phyloP scores from a whole-genome alignment of 208 protist genomes.

The Lotmaria passim region DNA sequence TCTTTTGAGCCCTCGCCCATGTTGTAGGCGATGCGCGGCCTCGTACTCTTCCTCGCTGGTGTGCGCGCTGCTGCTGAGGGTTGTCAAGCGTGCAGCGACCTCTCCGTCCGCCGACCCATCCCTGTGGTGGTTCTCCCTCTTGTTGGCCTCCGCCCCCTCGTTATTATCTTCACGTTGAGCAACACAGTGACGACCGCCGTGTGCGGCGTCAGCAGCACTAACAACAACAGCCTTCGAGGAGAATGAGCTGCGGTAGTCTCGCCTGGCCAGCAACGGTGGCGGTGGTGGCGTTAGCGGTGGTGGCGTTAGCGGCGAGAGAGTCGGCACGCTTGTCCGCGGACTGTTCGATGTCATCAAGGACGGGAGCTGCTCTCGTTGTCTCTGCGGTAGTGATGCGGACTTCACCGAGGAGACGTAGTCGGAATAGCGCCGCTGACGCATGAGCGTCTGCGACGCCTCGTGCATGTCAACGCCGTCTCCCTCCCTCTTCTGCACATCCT shows the following conservation, averaged over 20 bases:
- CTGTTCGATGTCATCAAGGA: neutral
- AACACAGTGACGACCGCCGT: neutral
- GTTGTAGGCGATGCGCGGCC: neutral
- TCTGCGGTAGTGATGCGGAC: too few relatives aligned
- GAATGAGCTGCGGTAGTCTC: neutral
- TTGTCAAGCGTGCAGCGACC: too few relatives aligned
- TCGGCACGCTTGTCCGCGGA: neutral
- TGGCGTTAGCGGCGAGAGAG: conserved; percentile 5
- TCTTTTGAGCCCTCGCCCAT: neutral
- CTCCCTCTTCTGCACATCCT: neutral
- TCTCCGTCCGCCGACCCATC: too few relatives aligned
- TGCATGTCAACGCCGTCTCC: neutral
- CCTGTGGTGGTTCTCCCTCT: too few relatives aligned
- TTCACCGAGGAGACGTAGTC: conserved; percentile 7
- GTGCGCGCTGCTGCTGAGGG: neutral
- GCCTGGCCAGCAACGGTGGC: neutral
- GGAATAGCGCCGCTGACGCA: conserved; percentile 9
- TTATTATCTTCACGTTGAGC: neutral
- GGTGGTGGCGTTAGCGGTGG: too few relatives aligned
- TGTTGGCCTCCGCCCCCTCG: too few relatives aligned
- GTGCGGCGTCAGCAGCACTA: too few relatives aligned
- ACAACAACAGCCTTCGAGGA: neutral
- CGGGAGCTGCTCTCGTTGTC: too few relatives aligned
- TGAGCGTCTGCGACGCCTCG: neutral
- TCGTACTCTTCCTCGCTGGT: neutral